Base-by-base conservation (phyloP, 1,284 basidiomycete genomes). In the Ustilago shanxiensis region DNA sequence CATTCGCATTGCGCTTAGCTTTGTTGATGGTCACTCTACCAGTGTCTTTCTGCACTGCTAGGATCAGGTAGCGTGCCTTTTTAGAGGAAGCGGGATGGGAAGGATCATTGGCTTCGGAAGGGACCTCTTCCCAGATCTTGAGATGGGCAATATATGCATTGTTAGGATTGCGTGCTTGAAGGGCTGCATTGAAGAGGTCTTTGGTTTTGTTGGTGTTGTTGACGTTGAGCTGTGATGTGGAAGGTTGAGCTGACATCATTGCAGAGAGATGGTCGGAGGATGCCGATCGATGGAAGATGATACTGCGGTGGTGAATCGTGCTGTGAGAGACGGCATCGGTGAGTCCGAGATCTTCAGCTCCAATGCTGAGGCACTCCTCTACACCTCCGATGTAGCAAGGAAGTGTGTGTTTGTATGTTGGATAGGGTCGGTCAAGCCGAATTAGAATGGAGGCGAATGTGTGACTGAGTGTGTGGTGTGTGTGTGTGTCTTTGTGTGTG, bases 1-100 rank as follows among this genome's bases (percentile, higher is more conserved):
- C 93, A 83, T 98, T 99, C 41, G 92, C 91, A 86, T 99, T 99
- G 68, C 94, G 88, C 87, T 98, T 98, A 8, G 95, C 95, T 87
- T 99, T 99, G 89, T 99, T 86, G 62, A 86, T 75, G 44, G 78
- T 80, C 24, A 84, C 83, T 26, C 62, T 64, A 14, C 79, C 80
- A 3, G 67, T 76, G 29, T 82, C 82, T 31, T 75, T 72, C 47
- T 80, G 71, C 2, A 79, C 79, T 1, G 80, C 80, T 7, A 85
- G 44, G 29, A 86, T 81, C 52, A 86, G 77, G 56, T 85, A 86
- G 13, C 84, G 54, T 7, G 81, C 82, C 65, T 86, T 86, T 39
- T 73, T 71, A n/a, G 66, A 33, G n/a, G 6, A 41, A 16, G 24
- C 41, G 52, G 8, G 56, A 45, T 10, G 55, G 3, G 29, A 35